Evolutionary conservation across 2,329 filamentous ascomycete species (phyloP).

Genomic region (Tolypocladium tundrense): DNA sequence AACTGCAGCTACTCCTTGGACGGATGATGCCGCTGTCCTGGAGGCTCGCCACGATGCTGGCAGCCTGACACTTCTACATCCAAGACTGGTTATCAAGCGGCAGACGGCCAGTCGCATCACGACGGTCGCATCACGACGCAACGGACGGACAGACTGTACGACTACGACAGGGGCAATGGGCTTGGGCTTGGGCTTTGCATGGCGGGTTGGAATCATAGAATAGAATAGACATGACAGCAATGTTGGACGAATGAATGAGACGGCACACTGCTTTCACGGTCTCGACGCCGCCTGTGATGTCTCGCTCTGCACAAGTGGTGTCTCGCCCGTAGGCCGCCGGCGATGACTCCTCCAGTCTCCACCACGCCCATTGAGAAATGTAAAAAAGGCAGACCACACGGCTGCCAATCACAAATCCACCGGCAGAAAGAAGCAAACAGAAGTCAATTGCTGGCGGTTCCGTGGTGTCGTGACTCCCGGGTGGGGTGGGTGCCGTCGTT

Average conservation of each 20-base stretch:
- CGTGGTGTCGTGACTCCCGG: background rate
- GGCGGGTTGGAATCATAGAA: background rate
- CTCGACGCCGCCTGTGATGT: background rate
- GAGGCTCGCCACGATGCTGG: background rate
- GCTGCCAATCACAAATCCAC: background rate
- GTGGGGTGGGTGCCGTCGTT: background rate
- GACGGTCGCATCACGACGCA: background rate
- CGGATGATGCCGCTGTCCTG: background rate
- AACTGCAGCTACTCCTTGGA: slow-evolving; percentile 10
- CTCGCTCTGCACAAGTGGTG: background rate
- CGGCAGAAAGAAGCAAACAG: background rate
- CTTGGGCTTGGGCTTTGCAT: background rate
- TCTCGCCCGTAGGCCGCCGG: background rate
- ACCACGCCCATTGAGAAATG: background rate
- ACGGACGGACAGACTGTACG: background rate
- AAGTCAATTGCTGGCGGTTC: background rate
- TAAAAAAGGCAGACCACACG: background rate
- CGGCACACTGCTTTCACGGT: too few relatives aligned
- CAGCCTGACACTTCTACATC: background rate
- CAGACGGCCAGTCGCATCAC: background rate
- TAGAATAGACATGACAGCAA: slow-evolving; percentile 3
- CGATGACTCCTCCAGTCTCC: background rate
- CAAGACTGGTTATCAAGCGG: background rate
- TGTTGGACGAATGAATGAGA: background rate
- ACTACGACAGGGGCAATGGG: background rate